Evolutionary conservation across 805 yeast species (phyloP), one percentile per base, ranked within the genome.

Genomic region (Starmerella bombi): DNA sequence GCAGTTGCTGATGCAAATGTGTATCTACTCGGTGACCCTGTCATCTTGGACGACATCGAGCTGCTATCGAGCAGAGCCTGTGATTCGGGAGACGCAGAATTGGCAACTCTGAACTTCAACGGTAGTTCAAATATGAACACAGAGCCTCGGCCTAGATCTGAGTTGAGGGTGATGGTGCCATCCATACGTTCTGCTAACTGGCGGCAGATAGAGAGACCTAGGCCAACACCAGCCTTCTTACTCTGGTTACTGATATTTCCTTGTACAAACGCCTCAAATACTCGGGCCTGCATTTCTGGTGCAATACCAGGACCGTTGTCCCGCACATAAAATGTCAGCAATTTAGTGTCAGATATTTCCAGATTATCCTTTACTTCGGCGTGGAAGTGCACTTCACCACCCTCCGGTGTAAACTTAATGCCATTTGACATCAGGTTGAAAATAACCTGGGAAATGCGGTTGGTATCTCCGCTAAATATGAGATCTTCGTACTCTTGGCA

Each of bases 241-340:
- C 94, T 70, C 4, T 94, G 81, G 21, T 84, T 66, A 0, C 95
- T 84, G 59, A 85, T 94, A 55, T 88, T 97, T 39, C 97, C 98
- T 62, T 88, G 98, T 16, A 86, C 85, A 64, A 88, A 88, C 1
- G 97, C 96, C 54, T 91, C 96, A 59, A 88, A 88, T 1, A 88
- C 93, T 45, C 80, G 75, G 33, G 75, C 75, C 54, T 82, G 95
- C 40, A 85, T 60, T 1, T 77, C 74, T 12, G 78, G 75, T 31
- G 83, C 93, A 39, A 88, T 86, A 44, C 98, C 98, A 0, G 96
- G 86, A 3, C 98, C 97, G 0, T 93, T 83, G 57, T 88, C 98
- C 28, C 68, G 69, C 10, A 88, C 95, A 43, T 75, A 74, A 37
- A 86, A 72, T 47, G 77, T 77, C 25, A 77, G 55, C 1, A 5